A percentile compares a stretch with the other conserved stretches of the same genome.
Evolutionary conservation across 306 rosid species (phyloP).

Genomic region (Malus sieversii): DNA sequence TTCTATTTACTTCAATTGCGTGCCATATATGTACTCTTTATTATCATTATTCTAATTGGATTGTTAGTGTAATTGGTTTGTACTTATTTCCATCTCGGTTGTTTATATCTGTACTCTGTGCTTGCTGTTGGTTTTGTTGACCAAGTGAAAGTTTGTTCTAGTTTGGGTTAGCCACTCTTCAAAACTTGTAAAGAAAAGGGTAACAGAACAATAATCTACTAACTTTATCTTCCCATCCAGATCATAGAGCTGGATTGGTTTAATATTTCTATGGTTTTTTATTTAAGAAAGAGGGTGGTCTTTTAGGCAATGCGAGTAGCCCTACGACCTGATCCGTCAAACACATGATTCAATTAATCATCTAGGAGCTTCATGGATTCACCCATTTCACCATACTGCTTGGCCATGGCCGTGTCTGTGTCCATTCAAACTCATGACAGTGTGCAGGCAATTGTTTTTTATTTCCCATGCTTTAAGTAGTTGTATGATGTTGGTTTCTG

Average conservation of each 20-base stretch:
- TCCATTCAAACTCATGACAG: background rate
- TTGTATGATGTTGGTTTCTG: background rate
- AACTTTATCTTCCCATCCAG: background rate
- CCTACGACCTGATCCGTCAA: background rate
- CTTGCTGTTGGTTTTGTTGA: background rate
- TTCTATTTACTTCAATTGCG: background rate
- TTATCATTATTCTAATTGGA: background rate
- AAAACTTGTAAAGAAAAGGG: background rate
- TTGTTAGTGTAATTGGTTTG: background rate
- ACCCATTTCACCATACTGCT: background rate
- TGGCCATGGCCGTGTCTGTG: background rate
- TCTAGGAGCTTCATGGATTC: conserved; percentile 1
- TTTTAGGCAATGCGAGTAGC: background rate
- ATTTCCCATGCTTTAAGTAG: background rate
- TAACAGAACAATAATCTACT: background rate
- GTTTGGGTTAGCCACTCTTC: background rate
- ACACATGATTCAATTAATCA: background rate
- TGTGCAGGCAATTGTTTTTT: background rate
- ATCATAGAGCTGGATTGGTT: background rate
- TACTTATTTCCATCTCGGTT: background rate
- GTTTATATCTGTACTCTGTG: background rate
- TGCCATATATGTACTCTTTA: background rate
- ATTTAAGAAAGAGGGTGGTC: background rate
- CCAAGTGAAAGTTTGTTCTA: background rate
- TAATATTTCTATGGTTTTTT: background rate